Evolutionary conservation across 345 rosid genomes (phyloP).

Genomic region (Lepidium africanum): DNA sequence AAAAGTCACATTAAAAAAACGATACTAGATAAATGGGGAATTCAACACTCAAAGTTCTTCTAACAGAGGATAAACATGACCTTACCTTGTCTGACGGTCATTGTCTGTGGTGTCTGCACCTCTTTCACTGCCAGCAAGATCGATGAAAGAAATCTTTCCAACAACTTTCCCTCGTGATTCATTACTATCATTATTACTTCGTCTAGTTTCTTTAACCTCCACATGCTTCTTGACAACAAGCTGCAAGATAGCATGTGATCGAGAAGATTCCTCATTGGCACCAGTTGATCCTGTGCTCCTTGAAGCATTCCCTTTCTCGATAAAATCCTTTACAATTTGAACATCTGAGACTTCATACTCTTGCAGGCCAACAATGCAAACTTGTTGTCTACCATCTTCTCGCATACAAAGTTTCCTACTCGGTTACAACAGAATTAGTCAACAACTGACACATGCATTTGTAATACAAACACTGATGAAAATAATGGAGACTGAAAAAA

Average conservation of each 20-base stretch:
- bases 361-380: conserved; percentile 97
- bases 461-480: neutral
- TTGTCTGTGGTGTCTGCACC: conserved; percentile 99
- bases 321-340: conserved; percentile 88
- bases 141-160: conserved; percentile 96
- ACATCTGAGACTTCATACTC: conserved; percentile 95
- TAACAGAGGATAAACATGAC: neutral
- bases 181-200: conserved; percentile 69
- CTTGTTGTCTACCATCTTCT: conserved; percentile 98
- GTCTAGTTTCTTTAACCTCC: conserved; percentile 75
- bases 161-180: conserved; percentile 78
- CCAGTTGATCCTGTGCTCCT: conserved; percentile 98
- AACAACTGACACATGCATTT: neutral
- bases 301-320: conserved; percentile 86
- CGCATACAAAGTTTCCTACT: conserved; percentile 95
- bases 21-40: neutral
- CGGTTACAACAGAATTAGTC: conserved; percentile 12
- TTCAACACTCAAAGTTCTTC: neutral
- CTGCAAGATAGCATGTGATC: conserved; percentile 98
- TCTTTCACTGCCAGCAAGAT: conserved; percentile 99
- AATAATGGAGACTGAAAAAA: neutral
- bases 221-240: conserved; percentile 82
- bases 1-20: neutral
- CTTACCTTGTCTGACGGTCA: conserved; percentile 94
- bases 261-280: conserved; percentile 97